phyloP scores from a whole-genome alignment of 169 alveolate species.

The Perkinsus olseni region DNA sequence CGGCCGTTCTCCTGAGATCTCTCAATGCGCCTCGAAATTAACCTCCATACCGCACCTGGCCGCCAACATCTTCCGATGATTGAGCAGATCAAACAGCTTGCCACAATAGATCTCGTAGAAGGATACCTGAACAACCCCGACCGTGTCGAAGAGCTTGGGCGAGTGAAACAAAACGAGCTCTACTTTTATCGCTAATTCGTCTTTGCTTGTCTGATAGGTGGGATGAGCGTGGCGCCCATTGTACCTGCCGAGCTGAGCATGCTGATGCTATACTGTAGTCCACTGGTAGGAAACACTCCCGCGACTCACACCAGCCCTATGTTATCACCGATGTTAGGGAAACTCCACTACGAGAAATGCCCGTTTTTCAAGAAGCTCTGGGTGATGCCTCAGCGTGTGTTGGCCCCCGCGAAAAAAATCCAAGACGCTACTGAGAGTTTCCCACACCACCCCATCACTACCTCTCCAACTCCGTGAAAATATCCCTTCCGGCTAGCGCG shows the following conservation, averaged over 20 bases:
- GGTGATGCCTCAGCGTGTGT: too few species aligned
- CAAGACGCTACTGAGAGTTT: too few species aligned
- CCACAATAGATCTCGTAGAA: conserved; percentile 99
- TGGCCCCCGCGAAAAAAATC: too few species aligned
- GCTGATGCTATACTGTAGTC: background rate
- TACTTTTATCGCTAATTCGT: conserved; percentile 3
- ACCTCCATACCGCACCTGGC: background rate
- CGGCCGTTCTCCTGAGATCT: conserved; percentile 76
- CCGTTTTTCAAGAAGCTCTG: too few species aligned
- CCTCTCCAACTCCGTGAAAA: conserved; percentile 16
- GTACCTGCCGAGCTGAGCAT: background rate
- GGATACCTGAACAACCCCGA: conserved; percentile 53
- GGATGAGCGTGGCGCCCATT: background rate
- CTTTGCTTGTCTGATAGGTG: background rate
- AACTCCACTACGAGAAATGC: too few species aligned
- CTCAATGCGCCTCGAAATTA: conserved; percentile 19
- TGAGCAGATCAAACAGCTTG: conserved; percentile 92
- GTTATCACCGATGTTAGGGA: too few species aligned
- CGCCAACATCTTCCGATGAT: conserved; percentile 60
- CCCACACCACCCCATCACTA: background rate
- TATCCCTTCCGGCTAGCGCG: conserved; percentile 34
- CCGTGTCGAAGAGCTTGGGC: too few species aligned
- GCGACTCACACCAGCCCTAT: too few species aligned
- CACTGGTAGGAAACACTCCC: background rate
- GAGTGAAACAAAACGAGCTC: background rate